A percentile compares a stretch with the other conserved stretches of the same genome.
These are phyloP conservation scores for Trichoderma reesei DNA, from an alignment of 495 filamentous ascomycete genomes.

Conservation along the genomic window DNA sequence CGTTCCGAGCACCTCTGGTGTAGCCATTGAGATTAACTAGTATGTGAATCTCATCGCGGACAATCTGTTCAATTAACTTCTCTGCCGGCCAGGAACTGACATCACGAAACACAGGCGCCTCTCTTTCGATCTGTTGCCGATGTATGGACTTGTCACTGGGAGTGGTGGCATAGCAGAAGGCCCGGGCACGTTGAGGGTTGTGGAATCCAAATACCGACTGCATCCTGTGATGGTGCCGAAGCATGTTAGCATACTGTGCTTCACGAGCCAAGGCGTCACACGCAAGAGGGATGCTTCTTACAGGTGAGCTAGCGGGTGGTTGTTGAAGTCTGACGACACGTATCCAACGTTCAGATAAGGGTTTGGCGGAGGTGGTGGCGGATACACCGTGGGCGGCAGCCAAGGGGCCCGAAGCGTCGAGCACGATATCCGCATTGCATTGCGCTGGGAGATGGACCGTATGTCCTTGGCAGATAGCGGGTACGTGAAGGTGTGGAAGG, in stretches of 20 bases:
- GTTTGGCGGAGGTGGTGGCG: slow-evolving; percentile 70
- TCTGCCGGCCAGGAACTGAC: slow-evolving; percentile 82
- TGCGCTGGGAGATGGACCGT: slow-evolving; percentile 89
- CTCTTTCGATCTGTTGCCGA: slow-evolving; percentile 86
- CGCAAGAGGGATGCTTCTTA: slow-evolving; percentile 21
- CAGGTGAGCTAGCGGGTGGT: slow-evolving; percentile 90
- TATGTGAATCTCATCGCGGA: slow-evolving; percentile 90
- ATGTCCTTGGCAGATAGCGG: slow-evolving; percentile 90
- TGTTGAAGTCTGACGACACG: slow-evolving; percentile 98
- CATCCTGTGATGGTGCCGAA: slow-evolving; percentile 45
- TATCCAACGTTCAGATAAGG: slow-evolving; percentile 88
- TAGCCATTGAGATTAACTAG: slow-evolving; percentile 97
- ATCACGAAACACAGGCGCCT: slow-evolving; percentile 87
- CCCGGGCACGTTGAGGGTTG: slow-evolving; percentile 58
- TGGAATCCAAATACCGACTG: slow-evolving; percentile 97
- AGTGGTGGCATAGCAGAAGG: slow-evolving; percentile 96
- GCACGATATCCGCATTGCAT: slow-evolving; percentile 85
- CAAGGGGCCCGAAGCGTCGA: slow-evolving; percentile 78
- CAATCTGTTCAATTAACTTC: slow-evolving; percentile 77
- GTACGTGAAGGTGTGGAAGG: slow-evolving; percentile 98
- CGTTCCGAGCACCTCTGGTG: slow-evolving; percentile 92
- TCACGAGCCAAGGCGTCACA: slow-evolving; percentile 7
- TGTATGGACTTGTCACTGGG: slow-evolving; percentile 85
- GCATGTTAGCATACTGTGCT: neutral
- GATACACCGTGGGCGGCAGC: slow-evolving; percentile 73